These are phyloP conservation scores for Acer saccharum DNA, from an alignment of 345 rosid genomes.

Conservation along the genomic window DNA sequence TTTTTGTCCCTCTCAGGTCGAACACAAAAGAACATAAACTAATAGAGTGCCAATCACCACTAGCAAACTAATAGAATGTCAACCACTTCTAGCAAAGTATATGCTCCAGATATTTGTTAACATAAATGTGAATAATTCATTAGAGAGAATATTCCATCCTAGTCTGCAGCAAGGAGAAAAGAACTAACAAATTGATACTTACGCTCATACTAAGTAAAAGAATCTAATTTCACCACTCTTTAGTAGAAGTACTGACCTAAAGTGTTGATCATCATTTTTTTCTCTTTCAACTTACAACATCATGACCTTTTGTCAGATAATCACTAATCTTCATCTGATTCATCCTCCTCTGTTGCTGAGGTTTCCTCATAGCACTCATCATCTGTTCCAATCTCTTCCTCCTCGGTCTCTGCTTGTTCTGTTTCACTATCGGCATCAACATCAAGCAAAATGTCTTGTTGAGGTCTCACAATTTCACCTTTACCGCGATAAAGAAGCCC, in stretches of 20 bases:
- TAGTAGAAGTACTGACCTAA: neutral
- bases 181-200: neutral
- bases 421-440: conserved; percentile 34
- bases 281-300: neutral
- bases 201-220: neutral
- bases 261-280: neutral
- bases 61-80: neutral
- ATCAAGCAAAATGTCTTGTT: conserved; percentile 45
- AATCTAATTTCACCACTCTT: neutral
- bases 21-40: neutral
- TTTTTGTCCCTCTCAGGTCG: neutral
- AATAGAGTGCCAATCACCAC: neutral
- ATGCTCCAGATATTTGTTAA: neutral
- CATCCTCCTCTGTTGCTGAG: conserved; percentile 54
- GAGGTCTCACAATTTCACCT: conserved; percentile 58
- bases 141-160: neutral
- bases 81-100: neutral
- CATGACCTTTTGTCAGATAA: neutral
- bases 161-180: neutral
- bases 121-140: neutral
- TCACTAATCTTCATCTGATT: conserved; percentile 39
- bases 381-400: conserved; percentile 52
- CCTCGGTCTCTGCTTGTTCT: conserved; percentile 47
- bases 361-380: conserved; percentile 44
- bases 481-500: conserved; percentile 78